Base-by-base conservation (phyloP, 306 rosid species). In the Trichosanthes truncata region DNA sequence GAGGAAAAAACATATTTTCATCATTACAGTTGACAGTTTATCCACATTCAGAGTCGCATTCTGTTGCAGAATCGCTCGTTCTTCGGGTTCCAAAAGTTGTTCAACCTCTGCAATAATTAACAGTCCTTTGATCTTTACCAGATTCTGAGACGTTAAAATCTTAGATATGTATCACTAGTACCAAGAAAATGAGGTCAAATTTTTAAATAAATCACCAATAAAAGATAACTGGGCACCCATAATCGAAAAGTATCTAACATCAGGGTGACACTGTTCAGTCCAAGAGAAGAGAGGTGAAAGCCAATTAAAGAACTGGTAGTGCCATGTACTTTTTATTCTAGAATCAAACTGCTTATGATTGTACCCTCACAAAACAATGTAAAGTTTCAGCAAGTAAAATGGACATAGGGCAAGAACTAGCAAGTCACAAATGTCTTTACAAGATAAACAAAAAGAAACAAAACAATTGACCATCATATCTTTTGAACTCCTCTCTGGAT, bases 61-160 rank as follows among this genome's bases (percentile, higher is more conserved):
- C 86, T 86, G 91, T 67, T 84, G 87, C 87, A 92, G 84, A 82
- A 88, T 89, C 56, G 84, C 93, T 81, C 84, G 81, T 92, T 92
- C 97, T 87, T 90, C 93, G 7, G 90, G 92, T 67, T 80, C 93
- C 89, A 95, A 85, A 81, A 95, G 96, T 76, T 80, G 91, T 83
- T 95, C 98, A 80, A 92, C 86, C 92, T 95, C 97, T 95, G 92
- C 86, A 85, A 76, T 55, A 63, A 85, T 40, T 3, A 51, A 66
- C 41, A 35, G 25, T 12, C 77, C 55, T 40, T 74, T 26, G 36
- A 75, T 29, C 59, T 12, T 84, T 79, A 57, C 2, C 36, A 57
- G 55, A 20, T 48, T 62, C 59, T 53, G 12, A 60, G 31, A 79
- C 20, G 18, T 29, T 0, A 78, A 45, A 59, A 35, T 23, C 57